Base-by-base conservation (phyloP, 2,329 filamentous ascomycete species). In the Tricladium varicosporioides region DNA sequence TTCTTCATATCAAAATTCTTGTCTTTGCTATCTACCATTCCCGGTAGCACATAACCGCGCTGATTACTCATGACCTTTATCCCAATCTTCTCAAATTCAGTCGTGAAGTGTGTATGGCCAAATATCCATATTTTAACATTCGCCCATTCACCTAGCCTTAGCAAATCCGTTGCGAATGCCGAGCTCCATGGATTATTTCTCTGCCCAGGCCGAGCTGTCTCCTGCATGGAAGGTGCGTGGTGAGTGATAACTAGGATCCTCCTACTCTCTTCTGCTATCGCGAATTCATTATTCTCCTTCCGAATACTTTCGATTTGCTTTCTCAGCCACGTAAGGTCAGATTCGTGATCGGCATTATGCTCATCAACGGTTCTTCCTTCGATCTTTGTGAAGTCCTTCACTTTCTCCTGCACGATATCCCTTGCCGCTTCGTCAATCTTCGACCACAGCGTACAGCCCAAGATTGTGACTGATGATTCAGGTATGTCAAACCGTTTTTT, bases 121-220 rank as follows among this genome's bases (percentile, higher is more conserved):
- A 75, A 78, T 0, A 78, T 63, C 77, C 76, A 79, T 16, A 62
- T 54, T 48, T 73, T 72, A 0, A 77, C 70, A 1, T 65, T 62
- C 0, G 56, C 56, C 50, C 51, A 54, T n/a, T 19, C 42, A 19
- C 27, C 36, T 15, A 22, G 49, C 0, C 62, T 59, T 1, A 80
- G 61, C 1, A 82, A 58, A 52, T 84, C 78, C 0, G 81, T 84
- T 5, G 76, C 80, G 67, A 84, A 86, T 0, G 78, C 82, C 9
- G 73, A 73, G 0, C 67, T 69, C 13, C 54, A 58, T 33, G 54
- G 32, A 18, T 56, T 60, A 71, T 65, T 19, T 13, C 71, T 63
- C 50, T 86, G 71, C 59, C 78, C 73, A 0, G 81, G 81, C 1
- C 73, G 72, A 0, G 81, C 79, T 7, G 59, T 63, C 5, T 74